Percentiles rank a stretch among this genome's conserved stretches.
Conservation (phyloP, 441 rosid species). For the Bruguiera hainesii region DNA sequence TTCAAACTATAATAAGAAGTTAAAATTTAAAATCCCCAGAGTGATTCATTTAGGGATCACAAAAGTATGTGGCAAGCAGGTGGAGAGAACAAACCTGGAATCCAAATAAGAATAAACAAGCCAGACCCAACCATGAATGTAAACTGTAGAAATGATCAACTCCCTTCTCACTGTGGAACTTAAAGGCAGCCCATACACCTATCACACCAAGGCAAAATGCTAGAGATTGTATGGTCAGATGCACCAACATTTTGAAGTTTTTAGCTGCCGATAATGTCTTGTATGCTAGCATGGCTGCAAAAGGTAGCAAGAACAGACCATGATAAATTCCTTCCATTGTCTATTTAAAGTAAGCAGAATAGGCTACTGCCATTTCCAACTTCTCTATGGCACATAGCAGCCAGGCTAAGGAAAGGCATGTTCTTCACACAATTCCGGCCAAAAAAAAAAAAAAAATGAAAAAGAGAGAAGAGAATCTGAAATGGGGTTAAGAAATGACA, state of each 20-base stretch:
- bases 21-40: not conserved
- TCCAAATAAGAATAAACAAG: constrained; percentile 66
- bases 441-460: not conserved
- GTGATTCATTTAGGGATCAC: not conserved
- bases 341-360: not conserved
- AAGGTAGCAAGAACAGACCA: constrained; percentile 7
- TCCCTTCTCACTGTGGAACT: constrained; percentile 83
- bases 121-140: constrained; percentile 88
- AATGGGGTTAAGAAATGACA: too few species aligned
- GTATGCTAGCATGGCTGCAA: constrained; percentile 77
- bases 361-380: not conserved
- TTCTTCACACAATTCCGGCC: not conserved
- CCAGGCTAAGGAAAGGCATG: not conserved
- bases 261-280: constrained; percentile 69
- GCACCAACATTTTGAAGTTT: constrained; percentile 64
- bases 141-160: constrained; percentile 85
- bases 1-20: not conserved
- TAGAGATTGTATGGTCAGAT: constrained; percentile 53
- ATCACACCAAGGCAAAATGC: constrained; percentile 56
- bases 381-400: not conserved
- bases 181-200: constrained; percentile 82
- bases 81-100: constrained; percentile 49
- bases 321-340: not conserved
- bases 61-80: not conserved
- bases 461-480: too few species aligned